These are phyloP conservation scores for Lactarius vividus DNA, from an alignment of 768 basidiomycete species.

Conservation along the genomic window DNA sequence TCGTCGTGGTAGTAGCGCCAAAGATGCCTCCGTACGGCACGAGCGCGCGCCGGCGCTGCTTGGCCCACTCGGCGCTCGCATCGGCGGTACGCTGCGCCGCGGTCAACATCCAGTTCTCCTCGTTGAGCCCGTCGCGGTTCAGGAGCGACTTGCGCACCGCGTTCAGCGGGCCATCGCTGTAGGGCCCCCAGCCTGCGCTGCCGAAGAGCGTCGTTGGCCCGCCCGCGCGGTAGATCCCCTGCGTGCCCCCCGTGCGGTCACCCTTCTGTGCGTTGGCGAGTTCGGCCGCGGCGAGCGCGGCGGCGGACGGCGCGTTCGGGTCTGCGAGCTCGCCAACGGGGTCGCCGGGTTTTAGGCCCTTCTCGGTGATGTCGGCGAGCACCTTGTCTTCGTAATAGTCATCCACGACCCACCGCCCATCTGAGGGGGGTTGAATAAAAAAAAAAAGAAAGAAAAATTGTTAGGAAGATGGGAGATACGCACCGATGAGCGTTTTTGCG, in stretches of 20 bases:
- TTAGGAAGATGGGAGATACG: constrained; percentile 30
- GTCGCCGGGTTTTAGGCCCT: constrained; percentile 80
- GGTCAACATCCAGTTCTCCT: constrained; percentile 91
- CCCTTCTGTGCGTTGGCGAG: constrained; percentile 37
- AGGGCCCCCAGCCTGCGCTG: constrained; percentile 78
- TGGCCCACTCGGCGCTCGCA: constrained; percentile 61
- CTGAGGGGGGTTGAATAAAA: constrained; percentile 31
- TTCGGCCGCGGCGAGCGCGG: constrained; percentile 44
- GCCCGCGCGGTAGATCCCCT: constrained; percentile 85
- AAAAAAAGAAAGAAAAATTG: no score
- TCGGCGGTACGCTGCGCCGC: constrained; percentile 65
- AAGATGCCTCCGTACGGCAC: constrained; percentile 50
- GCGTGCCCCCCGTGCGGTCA: constrained; percentile 47
- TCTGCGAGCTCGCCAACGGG: constrained; percentile 68
- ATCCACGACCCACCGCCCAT: constrained; percentile 89
- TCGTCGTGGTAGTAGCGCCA: constrained; percentile 28
- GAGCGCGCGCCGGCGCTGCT: constrained; percentile 53
- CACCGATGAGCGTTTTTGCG: constrained; percentile 83
- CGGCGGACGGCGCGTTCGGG: constrained; percentile 63
- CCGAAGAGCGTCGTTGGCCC: constrained; percentile 94
- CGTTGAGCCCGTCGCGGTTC: constrained; percentile 74
- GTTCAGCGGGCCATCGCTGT: constrained; percentile 82
- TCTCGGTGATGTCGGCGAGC: constrained; percentile 70
- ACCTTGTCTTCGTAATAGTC: constrained; percentile 94
- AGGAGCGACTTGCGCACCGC: constrained; percentile 79